Evolutionary conservation across 2,329 filamentous ascomycete species (phyloP).

Genomic region (Ophiognomonia clavigignenti-juglandacearum): DNA sequence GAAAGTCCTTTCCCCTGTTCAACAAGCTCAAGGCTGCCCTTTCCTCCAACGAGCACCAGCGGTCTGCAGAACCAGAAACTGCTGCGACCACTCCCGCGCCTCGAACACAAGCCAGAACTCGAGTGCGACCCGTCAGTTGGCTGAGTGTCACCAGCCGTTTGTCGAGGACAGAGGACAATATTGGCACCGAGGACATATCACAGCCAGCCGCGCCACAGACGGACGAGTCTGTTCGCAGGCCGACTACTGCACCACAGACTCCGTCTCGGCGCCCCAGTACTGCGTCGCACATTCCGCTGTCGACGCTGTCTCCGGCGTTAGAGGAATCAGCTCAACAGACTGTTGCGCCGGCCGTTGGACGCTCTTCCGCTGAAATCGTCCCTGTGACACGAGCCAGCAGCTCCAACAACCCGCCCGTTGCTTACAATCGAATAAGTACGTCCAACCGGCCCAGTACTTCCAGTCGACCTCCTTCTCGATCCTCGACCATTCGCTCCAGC

Average conservation of each 20-base stretch:
- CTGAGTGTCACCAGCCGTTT: conserved; percentile 13
- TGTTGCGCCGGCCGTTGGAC: not conserved
- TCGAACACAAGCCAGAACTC: conserved; percentile 18
- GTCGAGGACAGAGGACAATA: conserved; percentile 8
- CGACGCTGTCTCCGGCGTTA: not conserved
- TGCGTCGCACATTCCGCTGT: not conserved
- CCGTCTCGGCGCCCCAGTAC: not conserved
- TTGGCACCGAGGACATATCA: not conserved
- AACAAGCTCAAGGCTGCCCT: conserved; percentile 25
- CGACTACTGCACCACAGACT: conserved; percentile 1
- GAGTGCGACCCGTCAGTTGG: conserved; percentile 16
- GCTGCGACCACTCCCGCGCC: conserved; percentile 13
- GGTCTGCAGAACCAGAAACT: conserved; percentile 4
- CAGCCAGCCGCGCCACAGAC: not conserved
- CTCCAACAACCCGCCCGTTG: not conserved
- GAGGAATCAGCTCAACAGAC: not conserved
- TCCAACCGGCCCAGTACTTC: too few species aligned
- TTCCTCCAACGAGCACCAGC: conserved; percentile 15
- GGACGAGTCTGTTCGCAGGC: not conserved
- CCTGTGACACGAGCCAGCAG: not conserved
- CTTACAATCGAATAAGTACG: too few species aligned
- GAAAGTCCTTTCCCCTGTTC: conserved; percentile 24
- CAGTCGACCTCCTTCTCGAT: too few species aligned
- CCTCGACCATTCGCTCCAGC: not conserved
- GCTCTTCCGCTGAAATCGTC: not conserved